Percentiles rank a stretch among this genome's conserved stretches.
Conservation (phyloP, 176 grass and related monocot genomes). For the Aegilops bicornis region DNA sequence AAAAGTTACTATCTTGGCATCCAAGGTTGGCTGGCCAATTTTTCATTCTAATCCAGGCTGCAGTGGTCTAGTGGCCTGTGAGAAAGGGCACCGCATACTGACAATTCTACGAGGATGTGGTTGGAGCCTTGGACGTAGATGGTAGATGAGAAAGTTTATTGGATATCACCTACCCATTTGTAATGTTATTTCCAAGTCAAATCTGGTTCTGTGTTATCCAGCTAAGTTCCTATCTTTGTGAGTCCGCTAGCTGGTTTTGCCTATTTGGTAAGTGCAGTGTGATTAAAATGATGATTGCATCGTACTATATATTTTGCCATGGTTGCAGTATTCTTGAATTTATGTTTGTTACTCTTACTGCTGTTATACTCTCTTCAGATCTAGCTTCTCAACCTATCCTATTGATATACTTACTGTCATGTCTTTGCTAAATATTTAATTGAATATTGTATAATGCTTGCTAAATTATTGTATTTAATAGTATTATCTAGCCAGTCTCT, state of each 20-base stretch:
- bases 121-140: not conserved
- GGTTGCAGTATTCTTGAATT: not conserved
- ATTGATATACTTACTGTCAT: not conserved
- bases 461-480: conserved; percentile 2
- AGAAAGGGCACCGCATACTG: not conserved
- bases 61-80: not conserved
- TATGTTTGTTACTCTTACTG: not conserved
- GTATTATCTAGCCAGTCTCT: not conserved
- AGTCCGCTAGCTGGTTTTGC: not conserved
- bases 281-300: not conserved
- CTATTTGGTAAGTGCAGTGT: not conserved
- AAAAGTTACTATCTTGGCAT: not conserved
- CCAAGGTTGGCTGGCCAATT: not conserved
- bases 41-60: not conserved
- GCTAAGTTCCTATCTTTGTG: not conserved
- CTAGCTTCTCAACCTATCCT: not conserved
- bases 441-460: not conserved
- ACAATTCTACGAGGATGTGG: not conserved
- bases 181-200: not conserved
- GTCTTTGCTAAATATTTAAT: not conserved
- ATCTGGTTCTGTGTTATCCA: not conserved
- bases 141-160: not conserved
- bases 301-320: not conserved
- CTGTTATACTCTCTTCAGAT: not conserved
- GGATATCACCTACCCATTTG: not conserved